phyloP scores from a whole-genome alignment of 805 yeast species.

The Huiozyma naganishii region DNA sequence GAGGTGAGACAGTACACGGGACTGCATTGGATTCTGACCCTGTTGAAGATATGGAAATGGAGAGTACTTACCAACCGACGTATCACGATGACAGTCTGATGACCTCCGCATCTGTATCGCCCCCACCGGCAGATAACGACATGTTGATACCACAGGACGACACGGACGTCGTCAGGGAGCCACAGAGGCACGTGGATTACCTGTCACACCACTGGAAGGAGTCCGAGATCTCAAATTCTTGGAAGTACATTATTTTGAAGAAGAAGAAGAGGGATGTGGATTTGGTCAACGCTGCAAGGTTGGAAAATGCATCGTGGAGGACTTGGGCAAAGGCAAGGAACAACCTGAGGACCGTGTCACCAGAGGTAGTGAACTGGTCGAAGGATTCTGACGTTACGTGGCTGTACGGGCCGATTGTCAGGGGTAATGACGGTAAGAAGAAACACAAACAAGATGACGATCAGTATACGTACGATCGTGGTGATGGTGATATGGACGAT shows the following conservation, averaged over 20 bases:
- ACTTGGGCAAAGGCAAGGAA: constrained; percentile 93
- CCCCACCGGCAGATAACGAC: constrained; percentile 26
- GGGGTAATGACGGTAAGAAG: constrained; percentile 7
- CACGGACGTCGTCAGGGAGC: constrained; percentile 66
- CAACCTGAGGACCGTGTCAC: constrained; percentile 70
- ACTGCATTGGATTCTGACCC: neutral
- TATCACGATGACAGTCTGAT: constrained; percentile 4
- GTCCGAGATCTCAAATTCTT: constrained; percentile 80
- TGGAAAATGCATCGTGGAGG: constrained; percentile 92
- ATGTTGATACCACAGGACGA: constrained; percentile 63
- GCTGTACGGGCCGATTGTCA: constrained; percentile 79
- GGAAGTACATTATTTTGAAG: constrained; percentile 83
- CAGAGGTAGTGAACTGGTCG: constrained; percentile 89
- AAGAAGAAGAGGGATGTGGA: constrained; percentile 46
- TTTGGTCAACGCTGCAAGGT: constrained; percentile 69
- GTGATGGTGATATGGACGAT: constrained; percentile 2
- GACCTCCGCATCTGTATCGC: constrained; percentile 26
- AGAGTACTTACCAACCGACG: constrained; percentile 9
- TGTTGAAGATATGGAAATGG: neutral
- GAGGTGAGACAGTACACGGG: neutral
- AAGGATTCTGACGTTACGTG: constrained; percentile 96
- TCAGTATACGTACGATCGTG: constrained; percentile 1
- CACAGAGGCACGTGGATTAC: constrained; percentile 88
- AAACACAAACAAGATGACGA: neutral
- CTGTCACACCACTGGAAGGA: constrained; percentile 95